phyloP scores from a whole-genome alignment of 1,284 basidiomycete species.

The Ganoderma multipileum region DNA sequence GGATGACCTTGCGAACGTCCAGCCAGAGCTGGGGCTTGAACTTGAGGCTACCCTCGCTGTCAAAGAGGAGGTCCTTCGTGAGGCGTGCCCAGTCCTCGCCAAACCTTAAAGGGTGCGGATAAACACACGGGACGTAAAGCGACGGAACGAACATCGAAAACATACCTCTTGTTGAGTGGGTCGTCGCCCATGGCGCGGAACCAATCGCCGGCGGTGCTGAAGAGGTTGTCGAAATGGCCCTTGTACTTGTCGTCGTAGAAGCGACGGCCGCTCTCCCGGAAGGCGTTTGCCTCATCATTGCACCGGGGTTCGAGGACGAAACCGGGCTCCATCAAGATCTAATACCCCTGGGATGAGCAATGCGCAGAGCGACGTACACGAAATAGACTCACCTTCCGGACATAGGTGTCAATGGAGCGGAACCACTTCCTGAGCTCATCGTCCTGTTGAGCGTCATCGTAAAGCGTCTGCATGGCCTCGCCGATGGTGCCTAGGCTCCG shows the following conservation, averaged over 20 bases:
- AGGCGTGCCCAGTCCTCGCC: slow-evolving; percentile 86
- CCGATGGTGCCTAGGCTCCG: slow-evolving; percentile 72
- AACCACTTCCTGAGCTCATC: slow-evolving; percentile 85
- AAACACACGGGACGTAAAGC: background rate
- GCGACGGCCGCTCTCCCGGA: slow-evolving; percentile 73
- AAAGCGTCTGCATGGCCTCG: slow-evolving; percentile 77
- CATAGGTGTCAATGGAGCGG: slow-evolving; percentile 65
- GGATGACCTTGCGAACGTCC: slow-evolving; percentile 84
- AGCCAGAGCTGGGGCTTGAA: slow-evolving; percentile 93
- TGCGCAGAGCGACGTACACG: background rate
- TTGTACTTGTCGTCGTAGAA: slow-evolving; percentile 92
- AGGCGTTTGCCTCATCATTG: slow-evolving; percentile 62
- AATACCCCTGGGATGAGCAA: slow-evolving; percentile 13
- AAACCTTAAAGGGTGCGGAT: slow-evolving; percentile 46
- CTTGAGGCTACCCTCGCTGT: slow-evolving; percentile 77
- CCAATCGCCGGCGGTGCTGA: slow-evolving; percentile 76
- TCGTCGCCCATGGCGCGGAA: slow-evolving; percentile 88
- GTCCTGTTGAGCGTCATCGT: slow-evolving; percentile 81
- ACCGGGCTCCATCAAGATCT: slow-evolving; percentile 86
- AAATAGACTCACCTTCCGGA: slow-evolving; percentile 59
- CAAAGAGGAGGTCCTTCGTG: slow-evolving; percentile 72
- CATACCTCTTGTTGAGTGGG: slow-evolving; percentile 71
- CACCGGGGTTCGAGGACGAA: slow-evolving; percentile 87
- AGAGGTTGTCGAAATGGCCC: slow-evolving; percentile 82
- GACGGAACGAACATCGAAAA: slow-evolving; percentile 5